Conservation (phyloP, 352 stramenopile genomes). For the Phytophthora hibernalis region DNA sequence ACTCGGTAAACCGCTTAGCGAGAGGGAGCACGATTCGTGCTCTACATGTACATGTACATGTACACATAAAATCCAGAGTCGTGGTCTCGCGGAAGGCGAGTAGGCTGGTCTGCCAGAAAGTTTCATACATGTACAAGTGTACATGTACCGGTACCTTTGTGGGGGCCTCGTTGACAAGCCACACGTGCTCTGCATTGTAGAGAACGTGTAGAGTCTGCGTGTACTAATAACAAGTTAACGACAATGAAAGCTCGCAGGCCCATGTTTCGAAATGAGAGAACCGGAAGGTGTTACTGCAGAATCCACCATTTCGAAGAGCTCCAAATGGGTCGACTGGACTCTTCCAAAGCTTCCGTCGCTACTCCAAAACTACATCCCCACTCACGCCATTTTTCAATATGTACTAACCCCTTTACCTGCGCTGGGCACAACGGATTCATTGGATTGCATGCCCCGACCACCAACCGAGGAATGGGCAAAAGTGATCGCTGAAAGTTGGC, state of each 20-base stretch:
- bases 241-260: not conserved
- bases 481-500: too few relatives aligned
- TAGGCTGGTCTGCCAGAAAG: not conserved
- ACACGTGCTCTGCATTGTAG: not conserved
- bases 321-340: conserved; percentile 5
- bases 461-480: too few relatives aligned
- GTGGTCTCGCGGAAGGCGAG: not conserved
- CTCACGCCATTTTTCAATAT: not conserved
- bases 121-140: too few relatives aligned
- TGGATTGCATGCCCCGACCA: not conserved
- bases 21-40: conserved; percentile 1
- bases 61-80: not conserved
- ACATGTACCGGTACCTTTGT: too few relatives aligned
- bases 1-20: too few relatives aligned
- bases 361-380: conserved; percentile 9
- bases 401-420: conserved; percentile 7
- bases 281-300: not conserved
- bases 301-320: conserved; percentile 6
- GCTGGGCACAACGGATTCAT: not conserved
- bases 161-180: not conserved
- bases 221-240: not conserved
- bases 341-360: conserved; percentile 9
- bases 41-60: too few relatives aligned
- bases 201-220: too few relatives aligned
- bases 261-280: not conserved